Base-by-base conservation (phyloP, 192 early-diverging fungal species). In the Backusella morwellensis region DNA sequence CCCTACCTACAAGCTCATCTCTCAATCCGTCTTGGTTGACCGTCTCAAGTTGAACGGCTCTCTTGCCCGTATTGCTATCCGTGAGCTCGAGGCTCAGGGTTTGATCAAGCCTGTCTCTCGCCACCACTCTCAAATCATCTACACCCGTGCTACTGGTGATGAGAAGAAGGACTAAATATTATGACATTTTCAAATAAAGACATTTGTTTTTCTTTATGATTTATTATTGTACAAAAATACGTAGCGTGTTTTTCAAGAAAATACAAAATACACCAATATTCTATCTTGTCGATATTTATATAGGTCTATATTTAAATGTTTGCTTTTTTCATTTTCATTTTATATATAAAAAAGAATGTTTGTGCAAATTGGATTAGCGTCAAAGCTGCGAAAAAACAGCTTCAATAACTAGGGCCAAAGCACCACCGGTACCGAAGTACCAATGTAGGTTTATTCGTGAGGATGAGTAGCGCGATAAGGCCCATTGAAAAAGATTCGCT, bases 1-100 rank as follows among this genome's bases (percentile, higher is more conserved):
- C 26, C 98, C 97, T 75, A 95, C 97, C 85, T 99, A 99, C 94
- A 99, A 98, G 91, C 92, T 99, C 84, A 95, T 99, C 84, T 96
- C 97, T 23, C 97, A 96, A 75, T 97, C 97, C 76, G 94, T 99
- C 75, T 90, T 99, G 74, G 97, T 99, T 77, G 98, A 99, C 91
- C 95, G 98, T 86, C 94, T 99, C 81, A 91, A 93, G 80, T 91
- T 99, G 86, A 97, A 97, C 93, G 98, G 95, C 78, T 98, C 97
- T 40, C 89, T 99, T 68, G 98, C 98, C 75, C 95, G 98, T 78
- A 84, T 90, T 78, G 97, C 97, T 81, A 92, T 99, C 88, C 89
- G 91, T 76, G 96, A 99, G 84, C 89, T 99, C 68, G 96, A 92
- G 84, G 85, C 85, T 68, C 91, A 96, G 87, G 97, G 97, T 81